A percentile compares a stretch with the other conserved stretches of the same genome.
These are phyloP conservation scores for Medicago lupulina DNA, from an alignment of 306 rosid species.

Conservation along the genomic window DNA sequence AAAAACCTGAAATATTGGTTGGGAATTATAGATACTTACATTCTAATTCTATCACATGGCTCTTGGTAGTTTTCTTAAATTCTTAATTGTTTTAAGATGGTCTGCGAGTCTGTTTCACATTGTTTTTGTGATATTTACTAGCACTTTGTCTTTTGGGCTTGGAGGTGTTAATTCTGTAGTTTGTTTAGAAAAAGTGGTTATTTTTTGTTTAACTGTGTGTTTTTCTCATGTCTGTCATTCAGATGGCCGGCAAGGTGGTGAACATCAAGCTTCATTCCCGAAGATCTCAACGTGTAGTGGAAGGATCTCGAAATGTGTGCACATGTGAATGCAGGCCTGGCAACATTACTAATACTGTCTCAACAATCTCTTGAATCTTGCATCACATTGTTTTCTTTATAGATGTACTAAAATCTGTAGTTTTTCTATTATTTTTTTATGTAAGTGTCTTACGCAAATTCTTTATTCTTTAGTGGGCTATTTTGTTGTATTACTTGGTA, in stretches of 20 bases:
- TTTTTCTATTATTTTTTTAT: neutral
- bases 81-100: conserved; percentile 16
- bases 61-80: conserved; percentile 12
- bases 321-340: conserved; percentile 73
- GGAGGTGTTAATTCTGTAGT: conserved; percentile 10
- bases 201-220: conserved; percentile 16
- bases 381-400: conserved; percentile 10
- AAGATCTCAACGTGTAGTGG: conserved; percentile 89
- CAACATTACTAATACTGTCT: conserved; percentile 53
- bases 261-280: conserved; percentile 78
- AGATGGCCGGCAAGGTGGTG: conserved; percentile 95
- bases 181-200: neutral
- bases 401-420: conserved; percentile 19
- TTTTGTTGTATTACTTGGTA: conserved; percentile 34
- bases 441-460: conserved; percentile 15
- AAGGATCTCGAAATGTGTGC: conserved; percentile 81
- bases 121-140: conserved; percentile 30
- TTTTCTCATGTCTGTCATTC: conserved; percentile 29
- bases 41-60: neutral
- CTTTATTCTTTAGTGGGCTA: conserved; percentile 32
- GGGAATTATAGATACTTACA: neutral
- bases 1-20: conserved; percentile 1
- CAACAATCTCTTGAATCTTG: conserved; percentile 38
- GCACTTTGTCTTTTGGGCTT: neutral
- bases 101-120: conserved; percentile 3